Base-by-base conservation (phyloP, 75 land plant genomes). In the Ceratopteris richardii region DNA sequence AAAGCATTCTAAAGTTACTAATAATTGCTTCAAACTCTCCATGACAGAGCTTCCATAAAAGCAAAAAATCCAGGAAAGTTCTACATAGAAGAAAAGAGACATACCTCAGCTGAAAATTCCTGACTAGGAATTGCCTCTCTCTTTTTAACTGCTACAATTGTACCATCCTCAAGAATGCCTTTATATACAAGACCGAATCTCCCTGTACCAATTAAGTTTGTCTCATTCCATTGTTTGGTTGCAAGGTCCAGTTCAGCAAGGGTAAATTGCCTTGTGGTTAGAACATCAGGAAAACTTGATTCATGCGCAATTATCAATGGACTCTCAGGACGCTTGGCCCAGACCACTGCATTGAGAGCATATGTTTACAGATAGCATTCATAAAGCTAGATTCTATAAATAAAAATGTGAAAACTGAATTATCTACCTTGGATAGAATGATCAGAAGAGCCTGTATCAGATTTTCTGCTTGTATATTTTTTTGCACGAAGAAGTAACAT, bases 141-240 rank as follows among this genome's bases (percentile, higher is more conserved):
- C 56, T 55, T 80, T 62, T 88, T 88, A 30, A 88, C 77, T 16
- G 94, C 94, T 7, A 88, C 85, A 24, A 88, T 55, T 66, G 66
- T 82, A 21, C 93, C 93, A 75, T 88, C 94, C 9, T 74, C 60
- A 66, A 88, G 94, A 52, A 88, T 69, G 29, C 94, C 94, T 64
- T 82, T 88, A 52, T 85, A 85, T 24, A 82, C 89, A 55, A 63
- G 75, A 0, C 94, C 94, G 70, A 88, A 88, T 21, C 75, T 72
- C 25, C 94, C 94, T 63, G 39, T 36, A 9, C 94, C 94, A 28
- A 88, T 88, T 55, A 77, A 58, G 61, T 72, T 79, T 29, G 44
- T 72, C 18, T 71, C 65, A 50, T 64, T 75, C 51, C 86, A 88
- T 30, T 65, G 72, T 57, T 81, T 85, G 39, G 94, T 82, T 19